Evolutionary conservation across 2,329 filamentous ascomycete species (phyloP).

Genomic region (Xylariales sp.): DNA sequence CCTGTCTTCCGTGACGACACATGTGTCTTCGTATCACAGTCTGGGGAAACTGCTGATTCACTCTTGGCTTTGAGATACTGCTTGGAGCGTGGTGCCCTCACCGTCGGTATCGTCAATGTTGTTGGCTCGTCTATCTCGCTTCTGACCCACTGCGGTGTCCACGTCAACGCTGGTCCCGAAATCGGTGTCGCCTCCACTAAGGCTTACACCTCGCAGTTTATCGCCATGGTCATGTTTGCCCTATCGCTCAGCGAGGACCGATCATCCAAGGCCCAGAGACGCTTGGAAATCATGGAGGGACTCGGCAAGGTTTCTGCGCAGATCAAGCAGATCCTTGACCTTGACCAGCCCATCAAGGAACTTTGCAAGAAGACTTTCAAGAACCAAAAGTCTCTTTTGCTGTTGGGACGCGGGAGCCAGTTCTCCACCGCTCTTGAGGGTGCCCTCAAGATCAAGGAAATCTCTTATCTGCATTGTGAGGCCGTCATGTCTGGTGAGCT

Average conservation of each 20-base stretch:
- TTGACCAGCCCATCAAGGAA: slow-evolving; percentile 91
- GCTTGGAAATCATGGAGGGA: slow-evolving; percentile 94
- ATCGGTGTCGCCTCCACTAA: slow-evolving; percentile 99
- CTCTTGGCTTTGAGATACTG: slow-evolving; percentile 97
- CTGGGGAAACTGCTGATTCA: slow-evolving; percentile 96
- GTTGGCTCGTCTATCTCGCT: slow-evolving; percentile 98
- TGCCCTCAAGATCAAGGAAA: slow-evolving; percentile 99
- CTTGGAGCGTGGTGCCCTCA: slow-evolving; percentile 92
- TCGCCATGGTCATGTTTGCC: slow-evolving; percentile 99
- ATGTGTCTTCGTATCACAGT: slow-evolving; percentile 98
- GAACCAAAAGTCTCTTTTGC: slow-evolving; percentile 91
- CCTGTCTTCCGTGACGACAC: slow-evolving; percentile 99
- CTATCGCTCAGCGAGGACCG: slow-evolving; percentile 94
- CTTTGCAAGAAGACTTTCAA: slow-evolving; percentile 91
- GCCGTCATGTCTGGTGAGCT: slow-evolving; percentile 99
- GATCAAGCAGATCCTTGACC: slow-evolving; percentile 85
- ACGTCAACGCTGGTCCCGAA: slow-evolving; percentile 97
- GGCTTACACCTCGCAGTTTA: slow-evolving; percentile 98
- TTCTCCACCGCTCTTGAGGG: slow-evolving; percentile 96
- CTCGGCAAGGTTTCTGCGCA: slow-evolving; percentile 82
- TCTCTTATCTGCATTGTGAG: slow-evolving; percentile 98
- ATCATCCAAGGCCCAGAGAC: slow-evolving; percentile 85
- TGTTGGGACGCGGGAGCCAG: slow-evolving; percentile 92
- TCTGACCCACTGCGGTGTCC: slow-evolving; percentile 98
- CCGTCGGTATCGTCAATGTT: slow-evolving; percentile 97